Evolutionary conservation across 208 protist genomes (phyloP), one percentile per base, ranked within the genome.

Genomic region (Angomonas ambiguus): DNA sequence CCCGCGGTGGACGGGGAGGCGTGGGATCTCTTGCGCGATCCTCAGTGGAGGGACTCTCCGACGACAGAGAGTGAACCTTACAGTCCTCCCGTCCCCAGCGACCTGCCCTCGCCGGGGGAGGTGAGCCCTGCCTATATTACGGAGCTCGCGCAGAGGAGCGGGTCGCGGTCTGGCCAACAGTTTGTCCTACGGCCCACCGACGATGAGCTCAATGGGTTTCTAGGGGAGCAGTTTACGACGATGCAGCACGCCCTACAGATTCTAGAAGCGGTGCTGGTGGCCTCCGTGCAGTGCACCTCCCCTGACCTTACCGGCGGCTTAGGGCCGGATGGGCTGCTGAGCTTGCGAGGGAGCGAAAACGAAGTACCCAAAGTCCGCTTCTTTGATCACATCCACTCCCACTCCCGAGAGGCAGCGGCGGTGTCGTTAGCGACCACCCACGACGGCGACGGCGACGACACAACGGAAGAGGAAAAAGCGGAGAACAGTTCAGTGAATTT

Each of bases 211-310:
- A 33, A 62, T 25, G 38, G 27, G 25, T 65, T 63, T 59, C 53
- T 83, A 34, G 45, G 63, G 30, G 45, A 45, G 67, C 69, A 71
- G 20, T 76, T 69, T 32, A 45, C 55, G 13, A 48, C 67, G 56
- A 69, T 79, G 32, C 73, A 73, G 2, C 59, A 76, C 49, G 66
- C 74, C 30, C 28, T 83, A 30, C 66, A 76, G 55, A 28, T 75
- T 28, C 66, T 77, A 0, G 77, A 83, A 67, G n/a, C 38, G 38
- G 41, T 18, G 61, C 20, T 13, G 4, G 22, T 55, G 11, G 28
- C 20, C 5, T 30, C n/a, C 58, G 25, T 16, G 8, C 48, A 48
- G 1, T 31, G 42, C 18, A 42, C 48, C 0, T 22, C 13, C 16
- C 66, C 16, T 31, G 31, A 31, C 41, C 57, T 25, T 31, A 45